Conservation (phyloP, 2,329 filamentous ascomycete species). For the Geosmithia flava region DNA sequence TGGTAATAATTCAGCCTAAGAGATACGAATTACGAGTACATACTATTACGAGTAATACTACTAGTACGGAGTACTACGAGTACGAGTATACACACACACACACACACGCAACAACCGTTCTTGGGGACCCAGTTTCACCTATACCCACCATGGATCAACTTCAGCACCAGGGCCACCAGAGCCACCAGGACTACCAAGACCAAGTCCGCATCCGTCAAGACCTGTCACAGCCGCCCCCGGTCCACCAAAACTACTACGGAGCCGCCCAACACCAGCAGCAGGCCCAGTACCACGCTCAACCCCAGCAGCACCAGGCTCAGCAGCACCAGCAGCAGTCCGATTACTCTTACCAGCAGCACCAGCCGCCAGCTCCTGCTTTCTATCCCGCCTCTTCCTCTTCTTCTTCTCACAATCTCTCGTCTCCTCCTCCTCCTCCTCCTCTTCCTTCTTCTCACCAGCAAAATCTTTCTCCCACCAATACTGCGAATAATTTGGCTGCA, state of each 20-base stretch:
- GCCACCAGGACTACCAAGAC: background rate
- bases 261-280: slow-evolving; percentile 4
- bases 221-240: slow-evolving; percentile 1
- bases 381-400: too few species aligned
- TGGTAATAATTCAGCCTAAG: too few species aligned
- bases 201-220: slow-evolving; percentile 6
- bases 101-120: too few species aligned
- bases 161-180: background rate
- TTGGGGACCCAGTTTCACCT: too few species aligned
- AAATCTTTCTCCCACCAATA: too few species aligned
- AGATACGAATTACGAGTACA: too few species aligned
- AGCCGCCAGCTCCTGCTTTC: slow-evolving; percentile 9
- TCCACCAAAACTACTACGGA: slow-evolving; percentile 3
- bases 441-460: too few species aligned
- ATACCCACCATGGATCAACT: background rate
- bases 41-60: too few species aligned
- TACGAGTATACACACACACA: background rate
- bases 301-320: slow-evolving; percentile 3
- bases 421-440: too few species aligned
- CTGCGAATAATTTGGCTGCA: too few species aligned
- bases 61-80: background rate
- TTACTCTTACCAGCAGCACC: slow-evolving; percentile 11
- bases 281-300: slow-evolving; percentile 5
- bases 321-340: slow-evolving; percentile 5
- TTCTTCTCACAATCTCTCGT: too few species aligned